Conservation (phyloP, 1,284 basidiomycete genomes). For the Microstroma glucosiphilum region DNA sequence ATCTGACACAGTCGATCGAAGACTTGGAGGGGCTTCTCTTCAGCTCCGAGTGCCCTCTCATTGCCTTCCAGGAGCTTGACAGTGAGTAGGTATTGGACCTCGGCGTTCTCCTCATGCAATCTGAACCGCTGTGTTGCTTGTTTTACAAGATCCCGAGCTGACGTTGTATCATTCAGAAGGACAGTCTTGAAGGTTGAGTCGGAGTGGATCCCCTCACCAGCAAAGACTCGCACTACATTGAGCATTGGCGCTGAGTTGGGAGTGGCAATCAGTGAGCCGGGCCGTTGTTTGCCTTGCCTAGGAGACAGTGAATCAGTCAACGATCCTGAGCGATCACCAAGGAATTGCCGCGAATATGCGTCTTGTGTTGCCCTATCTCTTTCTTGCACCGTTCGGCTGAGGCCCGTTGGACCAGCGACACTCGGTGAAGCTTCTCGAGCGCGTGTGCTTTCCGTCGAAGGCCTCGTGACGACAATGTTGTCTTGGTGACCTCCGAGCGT, state of each 20-base stretch:
- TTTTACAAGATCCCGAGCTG: conserved; percentile 71
- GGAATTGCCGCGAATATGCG: conserved; percentile 40
- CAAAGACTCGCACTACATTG: conserved; percentile 89
- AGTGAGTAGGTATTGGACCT: conserved; percentile 67
- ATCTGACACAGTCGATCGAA: conserved; percentile 73
- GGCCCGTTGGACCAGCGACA: neutral
- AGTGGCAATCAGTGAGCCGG: conserved; percentile 48
- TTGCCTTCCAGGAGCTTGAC: conserved; percentile 82
- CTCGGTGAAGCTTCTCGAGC: neutral
- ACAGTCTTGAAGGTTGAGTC: conserved; percentile 98
- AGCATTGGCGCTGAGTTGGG: conserved; percentile 66
- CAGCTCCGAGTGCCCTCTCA: conserved; percentile 64
- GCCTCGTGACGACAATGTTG: conserved; percentile 23
- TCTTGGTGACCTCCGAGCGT: conserved; percentile 10
- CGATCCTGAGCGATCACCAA: conserved; percentile 11
- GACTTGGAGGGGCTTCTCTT: conserved; percentile 74
- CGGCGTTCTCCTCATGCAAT: conserved; percentile 43
- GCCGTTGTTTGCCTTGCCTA: conserved; percentile 22
- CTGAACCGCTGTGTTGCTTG: conserved; percentile 92
- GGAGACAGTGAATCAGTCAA: neutral
- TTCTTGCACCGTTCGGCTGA: conserved; percentile 36
- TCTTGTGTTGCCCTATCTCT: conserved; percentile 36
- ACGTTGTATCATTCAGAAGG: conserved; percentile 77
- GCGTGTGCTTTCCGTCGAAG: conserved; percentile 22
- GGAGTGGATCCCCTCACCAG: conserved; percentile 70